phyloP scores from a whole-genome alignment of 23 red algal species.

The Gracilaria domingensis region DNA sequence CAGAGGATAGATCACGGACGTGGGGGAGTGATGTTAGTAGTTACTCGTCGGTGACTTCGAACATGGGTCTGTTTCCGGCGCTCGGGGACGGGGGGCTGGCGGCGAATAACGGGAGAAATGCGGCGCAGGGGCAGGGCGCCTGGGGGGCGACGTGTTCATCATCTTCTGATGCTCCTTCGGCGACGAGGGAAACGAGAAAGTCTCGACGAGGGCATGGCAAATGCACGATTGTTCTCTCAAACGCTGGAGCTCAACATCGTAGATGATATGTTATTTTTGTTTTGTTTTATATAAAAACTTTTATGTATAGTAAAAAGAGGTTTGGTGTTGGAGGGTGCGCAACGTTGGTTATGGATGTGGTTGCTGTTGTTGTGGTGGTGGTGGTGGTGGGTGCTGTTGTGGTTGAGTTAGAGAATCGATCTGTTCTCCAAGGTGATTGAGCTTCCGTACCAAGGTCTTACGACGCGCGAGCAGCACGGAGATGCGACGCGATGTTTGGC shows the following conservation, averaged over 20 bases:
- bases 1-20: neutral
- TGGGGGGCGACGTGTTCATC: neutral
- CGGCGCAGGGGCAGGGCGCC: neutral
- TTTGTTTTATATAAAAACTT: neutral
- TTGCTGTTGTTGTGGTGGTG: neutral
- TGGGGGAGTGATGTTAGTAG: constrained; percentile 54
- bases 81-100: constrained; percentile 3
- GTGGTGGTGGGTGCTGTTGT: neutral
- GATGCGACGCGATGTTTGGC: constrained; percentile 22
- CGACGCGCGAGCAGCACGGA: constrained; percentile 57
- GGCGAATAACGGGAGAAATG: neutral
- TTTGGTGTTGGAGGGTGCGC: neutral
- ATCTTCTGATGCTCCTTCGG: neutral
- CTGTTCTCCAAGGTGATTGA: constrained; percentile 33
- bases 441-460: constrained; percentile 28
- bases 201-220: constrained; percentile 15
- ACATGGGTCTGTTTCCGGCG: constrained; percentile 74
- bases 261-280: constrained; percentile 13
- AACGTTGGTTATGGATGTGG: neutral
- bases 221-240: constrained; percentile 47
- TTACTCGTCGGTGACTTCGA: constrained; percentile 58
- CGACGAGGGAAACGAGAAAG: neutral
- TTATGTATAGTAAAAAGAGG: constrained; percentile 11
- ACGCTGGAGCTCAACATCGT: constrained; percentile 44
- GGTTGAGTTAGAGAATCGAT: constrained; percentile 22